phyloP scores from a whole-genome alignment of 805 yeast genomes.

The Teunomyces atbi region DNA sequence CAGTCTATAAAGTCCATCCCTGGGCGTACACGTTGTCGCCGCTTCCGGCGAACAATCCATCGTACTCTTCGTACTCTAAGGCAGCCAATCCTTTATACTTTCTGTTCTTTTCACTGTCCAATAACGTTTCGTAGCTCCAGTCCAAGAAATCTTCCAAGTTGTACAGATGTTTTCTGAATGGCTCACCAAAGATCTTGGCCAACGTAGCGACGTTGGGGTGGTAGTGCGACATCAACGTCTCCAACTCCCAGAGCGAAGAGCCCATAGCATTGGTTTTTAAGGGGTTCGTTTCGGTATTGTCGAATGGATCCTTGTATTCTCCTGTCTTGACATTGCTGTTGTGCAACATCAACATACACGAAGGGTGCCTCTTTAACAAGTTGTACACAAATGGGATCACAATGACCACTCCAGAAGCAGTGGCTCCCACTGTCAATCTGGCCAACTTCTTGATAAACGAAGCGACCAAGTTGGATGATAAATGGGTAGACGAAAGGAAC shows the following conservation, averaged over 20 bases:
- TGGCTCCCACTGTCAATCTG: constrained; percentile 68
- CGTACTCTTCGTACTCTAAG: constrained; percentile 66
- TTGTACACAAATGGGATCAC: constrained; percentile 91
- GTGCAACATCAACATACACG: constrained; percentile 89
- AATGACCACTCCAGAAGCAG: constrained; percentile 86
- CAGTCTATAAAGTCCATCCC: constrained; percentile 27
- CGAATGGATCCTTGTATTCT: constrained; percentile 61
- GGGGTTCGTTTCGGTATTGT: constrained; percentile 67
- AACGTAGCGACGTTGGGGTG: constrained; percentile 95
- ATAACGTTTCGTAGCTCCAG: constrained; percentile 72
- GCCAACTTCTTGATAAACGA: constrained; percentile 85
- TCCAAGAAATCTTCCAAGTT: constrained; percentile 93
- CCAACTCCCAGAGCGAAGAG: constrained; percentile 91
- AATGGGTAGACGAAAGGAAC: constrained; percentile 82
- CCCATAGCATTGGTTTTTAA: constrained; percentile 72
- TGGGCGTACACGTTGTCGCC: constrained; percentile 18
- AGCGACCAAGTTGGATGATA: constrained; percentile 80
- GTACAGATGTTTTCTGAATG: constrained; percentile 82
- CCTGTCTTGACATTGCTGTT: constrained; percentile 26
- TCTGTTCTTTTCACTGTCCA: constrained; percentile 63
- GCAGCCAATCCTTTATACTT: constrained; percentile 71
- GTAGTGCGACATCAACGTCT: constrained; percentile 75
- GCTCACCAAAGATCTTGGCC: constrained; percentile 85
- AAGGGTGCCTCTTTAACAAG: constrained; percentile 85
- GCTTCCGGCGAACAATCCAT: constrained; percentile 27